Conservation (phyloP, 2,329 filamentous ascomycete species). For the Aspergillus piperis region DNA sequence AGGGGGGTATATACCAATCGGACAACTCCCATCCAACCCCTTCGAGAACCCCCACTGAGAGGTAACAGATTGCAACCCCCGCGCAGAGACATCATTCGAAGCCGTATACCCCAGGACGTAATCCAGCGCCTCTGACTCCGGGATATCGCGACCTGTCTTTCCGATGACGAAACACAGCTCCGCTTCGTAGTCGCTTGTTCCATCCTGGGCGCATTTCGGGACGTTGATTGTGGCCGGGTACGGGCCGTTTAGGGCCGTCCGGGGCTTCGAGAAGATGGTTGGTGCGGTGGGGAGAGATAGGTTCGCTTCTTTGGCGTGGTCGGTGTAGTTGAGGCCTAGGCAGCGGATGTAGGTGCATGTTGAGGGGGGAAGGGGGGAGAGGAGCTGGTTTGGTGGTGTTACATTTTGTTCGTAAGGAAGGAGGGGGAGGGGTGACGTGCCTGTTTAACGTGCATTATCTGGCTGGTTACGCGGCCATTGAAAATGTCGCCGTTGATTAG, state of each 20-base stretch:
- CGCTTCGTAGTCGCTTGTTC: constrained; percentile 34
- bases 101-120: constrained; percentile 46
- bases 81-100: constrained; percentile 44
- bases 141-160: constrained; percentile 42
- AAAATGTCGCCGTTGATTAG: background rate
- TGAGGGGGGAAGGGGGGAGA: background rate
- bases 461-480: background rate
- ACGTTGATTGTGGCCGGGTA: constrained; percentile 30
- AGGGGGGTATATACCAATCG: background rate
- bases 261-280: constrained; percentile 43
- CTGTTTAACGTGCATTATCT: background rate
- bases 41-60: constrained; percentile 43
- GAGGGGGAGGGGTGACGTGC: no score
- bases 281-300: constrained; percentile 39
- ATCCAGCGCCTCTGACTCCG: constrained; percentile 38
- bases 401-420: no score
- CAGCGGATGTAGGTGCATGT: constrained; percentile 44
- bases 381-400: background rate
- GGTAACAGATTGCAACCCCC: constrained; percentile 37
- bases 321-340: constrained; percentile 50
- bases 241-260: constrained; percentile 29
- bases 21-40: constrained; percentile 39
- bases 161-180: constrained; percentile 43
- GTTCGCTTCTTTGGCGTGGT: constrained; percentile 44
- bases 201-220: constrained; percentile 35